These are phyloP conservation scores for Botryotinia calthae DNA, from an alignment of 2,329 filamentous ascomycete species.

Conservation along the genomic window DNA sequence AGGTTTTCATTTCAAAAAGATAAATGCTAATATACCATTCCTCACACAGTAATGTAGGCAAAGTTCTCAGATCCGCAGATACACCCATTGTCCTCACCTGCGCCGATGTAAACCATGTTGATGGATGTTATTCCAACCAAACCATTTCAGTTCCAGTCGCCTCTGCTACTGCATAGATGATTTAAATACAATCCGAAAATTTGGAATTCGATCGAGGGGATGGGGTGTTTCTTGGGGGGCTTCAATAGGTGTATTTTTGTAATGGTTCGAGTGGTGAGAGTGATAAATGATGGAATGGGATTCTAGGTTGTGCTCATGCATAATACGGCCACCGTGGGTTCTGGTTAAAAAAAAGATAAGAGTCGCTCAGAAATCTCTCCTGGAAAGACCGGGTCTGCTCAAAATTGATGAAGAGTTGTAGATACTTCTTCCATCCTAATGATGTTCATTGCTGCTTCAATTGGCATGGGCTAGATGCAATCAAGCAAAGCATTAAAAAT, in stretches of 20 bases:
- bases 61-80: conserved; percentile 3
- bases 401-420: not conserved
- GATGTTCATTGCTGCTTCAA: not conserved
- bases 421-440: not conserved
- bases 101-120: conserved; percentile 17
- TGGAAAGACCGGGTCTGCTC: not conserved
- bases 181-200: not conserved
- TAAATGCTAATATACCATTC: not conserved
- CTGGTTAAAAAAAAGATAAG: not conserved
- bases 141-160: not conserved
- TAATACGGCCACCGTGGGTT: not conserved
- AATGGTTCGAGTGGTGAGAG: not conserved
- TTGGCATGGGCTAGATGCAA: not conserved
- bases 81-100: conserved; percentile 4
- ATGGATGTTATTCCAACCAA: conserved; percentile 21
- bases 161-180: not conserved
- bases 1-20: not conserved
- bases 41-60: not conserved
- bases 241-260: not conserved
- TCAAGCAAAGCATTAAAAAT: not conserved
- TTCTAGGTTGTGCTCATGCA: not conserved
- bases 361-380: not conserved
- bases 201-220: not conserved
- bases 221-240: not conserved
- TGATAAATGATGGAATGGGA: not conserved